Percentiles rank a stretch among this genome's conserved stretches.
These are phyloP conservation scores for Leonotis leonurus DNA, from an alignment of 257 asterid species.

Conservation along the genomic window DNA sequence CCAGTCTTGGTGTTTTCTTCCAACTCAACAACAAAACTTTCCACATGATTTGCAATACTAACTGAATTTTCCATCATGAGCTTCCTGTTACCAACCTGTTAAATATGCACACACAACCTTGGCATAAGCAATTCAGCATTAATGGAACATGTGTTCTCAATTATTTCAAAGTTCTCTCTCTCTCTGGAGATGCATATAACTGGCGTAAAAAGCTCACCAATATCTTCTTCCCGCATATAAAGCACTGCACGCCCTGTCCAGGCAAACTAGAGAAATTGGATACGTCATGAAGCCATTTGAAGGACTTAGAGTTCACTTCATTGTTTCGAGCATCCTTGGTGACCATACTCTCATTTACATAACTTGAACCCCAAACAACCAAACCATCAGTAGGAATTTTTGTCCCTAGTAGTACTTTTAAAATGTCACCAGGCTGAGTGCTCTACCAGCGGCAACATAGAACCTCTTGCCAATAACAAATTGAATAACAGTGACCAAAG, in stretches of 20 bases:
- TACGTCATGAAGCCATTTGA: slow-evolving; percentile 80
- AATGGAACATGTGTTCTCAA: background rate
- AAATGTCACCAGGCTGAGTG: slow-evolving; percentile 86
- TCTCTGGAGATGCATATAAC: background rate
- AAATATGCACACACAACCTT: background rate
- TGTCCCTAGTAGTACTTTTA: slow-evolving; percentile 91
- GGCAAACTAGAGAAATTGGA: slow-evolving; percentile 78
- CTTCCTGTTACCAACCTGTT: slow-evolving; percentile 89
- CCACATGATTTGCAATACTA: slow-evolving; percentile 48
- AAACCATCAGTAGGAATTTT: slow-evolving; percentile 88
- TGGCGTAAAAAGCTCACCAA: slow-evolving; percentile 52
- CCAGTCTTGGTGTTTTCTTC: slow-evolving; percentile 95
- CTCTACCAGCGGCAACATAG: slow-evolving; percentile 95
- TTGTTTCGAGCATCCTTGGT: slow-evolving; percentile 49
- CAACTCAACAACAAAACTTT: slow-evolving; percentile 68
- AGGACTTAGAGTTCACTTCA: slow-evolving; percentile 40
- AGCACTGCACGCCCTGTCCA: slow-evolving; percentile 90
- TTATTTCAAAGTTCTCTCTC: background rate
- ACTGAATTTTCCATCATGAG: slow-evolving; percentile 58
- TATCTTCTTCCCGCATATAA: slow-evolving; percentile 50
- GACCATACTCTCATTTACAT: slow-evolving; percentile 94
- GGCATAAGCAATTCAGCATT: slow-evolving; percentile 18
- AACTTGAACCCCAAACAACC: slow-evolving; percentile 96
- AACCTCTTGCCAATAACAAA: slow-evolving; percentile 93
- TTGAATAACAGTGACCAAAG: slow-evolving; percentile 75